Evolutionary conservation across 23 red algal species (phyloP).

Genomic region (Agarophyton chilense): DNA sequence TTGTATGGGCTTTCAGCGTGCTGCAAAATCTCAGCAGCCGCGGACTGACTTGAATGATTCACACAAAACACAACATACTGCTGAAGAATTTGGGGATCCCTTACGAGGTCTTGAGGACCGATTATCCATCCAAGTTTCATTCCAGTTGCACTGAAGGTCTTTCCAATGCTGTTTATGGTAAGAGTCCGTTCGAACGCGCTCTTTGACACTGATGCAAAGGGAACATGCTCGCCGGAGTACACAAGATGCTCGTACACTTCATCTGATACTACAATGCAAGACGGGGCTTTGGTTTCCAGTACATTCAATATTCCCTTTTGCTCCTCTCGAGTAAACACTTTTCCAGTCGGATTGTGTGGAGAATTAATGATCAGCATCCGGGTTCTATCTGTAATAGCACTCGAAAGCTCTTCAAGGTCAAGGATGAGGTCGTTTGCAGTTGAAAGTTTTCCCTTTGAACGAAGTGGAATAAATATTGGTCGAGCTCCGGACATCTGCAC

Average conservation of each 20-base stretch:
- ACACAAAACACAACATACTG: constrained; percentile 88
- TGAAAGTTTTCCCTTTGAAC: constrained; percentile 21
- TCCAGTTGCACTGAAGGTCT: constrained; percentile 93
- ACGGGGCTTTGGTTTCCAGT: constrained; percentile 55
- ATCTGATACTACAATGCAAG: constrained; percentile 80
- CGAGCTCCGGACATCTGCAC: constrained; percentile 58
- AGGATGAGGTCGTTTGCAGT: constrained; percentile 70
- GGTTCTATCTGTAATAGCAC: constrained; percentile 50
- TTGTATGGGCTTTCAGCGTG: constrained; percentile 68
- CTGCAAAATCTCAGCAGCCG: constrained; percentile 70
- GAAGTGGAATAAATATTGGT: constrained; percentile 52
- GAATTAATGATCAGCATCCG: constrained; percentile 81
- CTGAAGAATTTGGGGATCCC: constrained; percentile 65
- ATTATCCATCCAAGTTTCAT: constrained; percentile 84
- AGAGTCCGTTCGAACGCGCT: constrained; percentile 72
- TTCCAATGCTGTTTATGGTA: constrained; percentile 80
- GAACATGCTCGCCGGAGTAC: constrained; percentile 77
- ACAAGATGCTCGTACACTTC: constrained; percentile 97
- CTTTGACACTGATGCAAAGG: constrained; percentile 73
- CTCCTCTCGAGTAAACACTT: constrained; percentile 87
- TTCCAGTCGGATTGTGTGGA: constrained; percentile 93
- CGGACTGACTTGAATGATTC: constrained; percentile 67
- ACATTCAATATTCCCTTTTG: constrained; percentile 48
- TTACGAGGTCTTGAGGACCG: constrained; percentile 59
- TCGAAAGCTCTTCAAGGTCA: constrained; percentile 70